A percentile compares a stretch with the other conserved stretches of the same genome.
Evolutionary conservation across 805 yeast genomes (phyloP).

Genomic region (Monosporozyma solicola): DNA sequence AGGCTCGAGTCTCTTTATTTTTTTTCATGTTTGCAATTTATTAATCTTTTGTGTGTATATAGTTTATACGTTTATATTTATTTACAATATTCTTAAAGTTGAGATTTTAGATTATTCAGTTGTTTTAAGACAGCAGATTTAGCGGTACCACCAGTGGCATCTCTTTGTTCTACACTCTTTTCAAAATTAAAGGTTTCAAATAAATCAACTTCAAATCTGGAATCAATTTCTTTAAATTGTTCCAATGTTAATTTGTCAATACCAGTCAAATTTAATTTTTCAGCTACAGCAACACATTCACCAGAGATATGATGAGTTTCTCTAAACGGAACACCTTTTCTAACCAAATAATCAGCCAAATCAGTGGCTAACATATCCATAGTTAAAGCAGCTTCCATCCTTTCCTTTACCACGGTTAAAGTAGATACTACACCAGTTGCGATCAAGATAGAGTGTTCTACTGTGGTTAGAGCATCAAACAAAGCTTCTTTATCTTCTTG

Average conservation of each 20-base stretch:
- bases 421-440: slow-evolving; percentile 97
- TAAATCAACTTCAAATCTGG: slow-evolving; percentile 74
- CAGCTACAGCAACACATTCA: slow-evolving; percentile 90
- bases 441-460: slow-evolving; percentile 86
- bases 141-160: slow-evolving; percentile 96
- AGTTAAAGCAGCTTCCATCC: slow-evolving; percentile 81
- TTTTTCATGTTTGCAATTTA: too few species aligned
- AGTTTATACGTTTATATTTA: neutral
- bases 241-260: slow-evolving; percentile 74
- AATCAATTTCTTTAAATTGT: slow-evolving; percentile 73
- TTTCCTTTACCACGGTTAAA: slow-evolving; percentile 56
- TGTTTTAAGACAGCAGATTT: slow-evolving; percentile 80
- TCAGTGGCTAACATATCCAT: slow-evolving; percentile 99
- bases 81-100: slow-evolving; percentile 10
- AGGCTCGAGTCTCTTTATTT: too few species aligned
- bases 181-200: slow-evolving; percentile 84
- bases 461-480: slow-evolving; percentile 82
- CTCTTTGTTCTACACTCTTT: slow-evolving; percentile 90
- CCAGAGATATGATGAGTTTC: slow-evolving; percentile 99
- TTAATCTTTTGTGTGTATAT: neutral
- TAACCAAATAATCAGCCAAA: slow-evolving; percentile 92
- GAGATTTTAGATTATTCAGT: slow-evolving; percentile 31
- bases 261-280: slow-evolving; percentile 64
- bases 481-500: slow-evolving; percentile 99
- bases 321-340: slow-evolving; percentile 98